Evolutionary conservation across 164 flowering plant species (phyloP).

Genomic region (Piper longum): DNA sequence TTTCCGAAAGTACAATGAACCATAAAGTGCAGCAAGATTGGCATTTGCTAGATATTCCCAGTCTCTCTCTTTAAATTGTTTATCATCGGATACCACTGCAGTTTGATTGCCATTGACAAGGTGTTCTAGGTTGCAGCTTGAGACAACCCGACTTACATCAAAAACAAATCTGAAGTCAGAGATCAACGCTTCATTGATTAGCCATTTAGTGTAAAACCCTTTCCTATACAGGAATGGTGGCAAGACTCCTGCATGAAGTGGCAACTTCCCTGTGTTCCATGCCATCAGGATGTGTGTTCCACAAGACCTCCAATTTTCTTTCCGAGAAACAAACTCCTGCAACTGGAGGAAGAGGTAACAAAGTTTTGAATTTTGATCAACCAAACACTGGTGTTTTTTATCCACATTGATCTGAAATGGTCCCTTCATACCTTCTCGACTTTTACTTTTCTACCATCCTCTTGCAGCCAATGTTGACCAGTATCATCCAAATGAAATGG

Average conservation of each 20-base stretch:
- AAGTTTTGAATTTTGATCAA: conserved; percentile 18
- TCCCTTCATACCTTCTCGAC: conserved; percentile 44
- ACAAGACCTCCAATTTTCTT: conserved; percentile 19
- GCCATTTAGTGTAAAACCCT: conserved; percentile 67
- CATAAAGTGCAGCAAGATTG: conserved; percentile 48
- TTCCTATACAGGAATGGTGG: conserved; percentile 81
- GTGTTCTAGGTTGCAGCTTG: conserved; percentile 34
- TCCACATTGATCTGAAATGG: conserved; percentile 18
- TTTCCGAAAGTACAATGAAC: conserved; percentile 44
- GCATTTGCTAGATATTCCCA: conserved; percentile 63
- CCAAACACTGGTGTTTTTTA: conserved; percentile 4
- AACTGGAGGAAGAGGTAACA: conserved; percentile 35
- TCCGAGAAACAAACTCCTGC: conserved; percentile 53
- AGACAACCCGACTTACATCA: conserved; percentile 66
- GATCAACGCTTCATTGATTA: conserved; percentile 60
- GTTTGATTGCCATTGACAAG: conserved; percentile 9
- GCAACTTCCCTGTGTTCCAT: conserved; percentile 65
- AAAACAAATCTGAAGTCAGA: conserved; percentile 63
- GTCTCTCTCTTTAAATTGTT: conserved; percentile 19
- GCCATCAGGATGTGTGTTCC: conserved; percentile 52
- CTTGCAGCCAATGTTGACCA: conserved; percentile 41
- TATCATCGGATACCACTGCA: conserved; percentile 5
- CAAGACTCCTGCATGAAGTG: conserved; percentile 72
- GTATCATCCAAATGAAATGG: conserved; percentile 42
- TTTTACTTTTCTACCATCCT: conserved; percentile 29